These are phyloP conservation scores for Colletotrichum euphorbiae DNA, from an alignment of 2,329 filamentous ascomycete genomes.

Conservation along the genomic window DNA sequence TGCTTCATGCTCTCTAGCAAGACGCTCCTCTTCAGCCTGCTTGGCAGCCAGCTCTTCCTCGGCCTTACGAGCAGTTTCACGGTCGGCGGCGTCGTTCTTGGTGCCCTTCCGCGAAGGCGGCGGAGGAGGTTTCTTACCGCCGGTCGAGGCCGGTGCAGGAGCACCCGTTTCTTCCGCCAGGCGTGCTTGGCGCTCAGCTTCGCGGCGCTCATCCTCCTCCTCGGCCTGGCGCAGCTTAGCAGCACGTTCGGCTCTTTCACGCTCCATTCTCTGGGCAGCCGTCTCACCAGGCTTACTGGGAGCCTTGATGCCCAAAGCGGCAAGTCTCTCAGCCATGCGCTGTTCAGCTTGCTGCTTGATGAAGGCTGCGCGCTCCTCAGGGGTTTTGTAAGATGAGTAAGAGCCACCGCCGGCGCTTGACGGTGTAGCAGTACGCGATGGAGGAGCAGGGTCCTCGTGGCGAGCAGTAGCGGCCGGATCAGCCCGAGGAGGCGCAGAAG, in stretches of 20 bases:
- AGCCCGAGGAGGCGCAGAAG: constrained; percentile 57
- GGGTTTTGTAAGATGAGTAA: constrained; percentile 87
- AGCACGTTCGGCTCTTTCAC: constrained; percentile 87
- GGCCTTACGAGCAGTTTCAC: constrained; percentile 65
- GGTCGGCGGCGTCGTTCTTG: constrained; percentile 69
- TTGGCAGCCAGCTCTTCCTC: constrained; percentile 68
- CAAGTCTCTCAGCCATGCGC: constrained; percentile 95
- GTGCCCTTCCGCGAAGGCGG: constrained; percentile 81
- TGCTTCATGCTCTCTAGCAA: constrained; percentile 78
- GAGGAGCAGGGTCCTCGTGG: constrained; percentile 60
- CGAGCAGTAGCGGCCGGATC: constrained; percentile 59
- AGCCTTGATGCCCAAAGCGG: constrained; percentile 90
- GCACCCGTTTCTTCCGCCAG: constrained; percentile 80
- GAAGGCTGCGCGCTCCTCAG: constrained; percentile 93
- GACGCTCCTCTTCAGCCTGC: constrained; percentile 73
- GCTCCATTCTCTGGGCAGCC: constrained; percentile 84
- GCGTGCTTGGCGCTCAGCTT: constrained; percentile 86
- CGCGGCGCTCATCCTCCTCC: constrained; percentile 90
- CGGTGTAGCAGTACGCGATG: constrained; percentile 66
- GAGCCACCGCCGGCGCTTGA: constrained; percentile 68
- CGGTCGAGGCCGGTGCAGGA: constrained; percentile 65
- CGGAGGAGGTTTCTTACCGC: constrained; percentile 76
- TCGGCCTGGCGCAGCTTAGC: constrained; percentile 90
- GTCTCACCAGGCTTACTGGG: constrained; percentile 84
- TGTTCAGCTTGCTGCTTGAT: constrained; percentile 98